Conservation (phyloP, 2,329 filamentous ascomycete species). For the Aureobasidium zeae region DNA sequence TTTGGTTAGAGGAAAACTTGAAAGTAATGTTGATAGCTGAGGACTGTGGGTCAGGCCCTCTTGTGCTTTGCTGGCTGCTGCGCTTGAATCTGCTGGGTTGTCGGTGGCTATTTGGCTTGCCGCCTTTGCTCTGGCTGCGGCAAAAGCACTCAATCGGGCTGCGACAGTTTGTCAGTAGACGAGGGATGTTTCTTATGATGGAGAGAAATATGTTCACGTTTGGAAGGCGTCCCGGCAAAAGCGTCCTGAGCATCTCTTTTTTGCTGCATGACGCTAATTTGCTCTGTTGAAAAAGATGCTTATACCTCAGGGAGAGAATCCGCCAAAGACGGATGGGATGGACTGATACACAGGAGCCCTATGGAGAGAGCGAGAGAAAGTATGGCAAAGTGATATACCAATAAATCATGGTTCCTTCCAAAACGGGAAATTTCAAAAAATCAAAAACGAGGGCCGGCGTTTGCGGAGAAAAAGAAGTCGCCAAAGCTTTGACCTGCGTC, state of each 20-base stretch:
- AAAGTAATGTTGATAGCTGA: constrained; percentile 2
- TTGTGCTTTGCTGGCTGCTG: not conserved
- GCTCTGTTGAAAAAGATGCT: not conserved
- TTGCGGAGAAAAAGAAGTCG: constrained; percentile 17
- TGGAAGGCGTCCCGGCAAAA: constrained; percentile 20
- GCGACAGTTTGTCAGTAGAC: not conserved
- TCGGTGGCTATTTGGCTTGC: constrained; percentile 5
- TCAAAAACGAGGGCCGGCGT: not conserved
- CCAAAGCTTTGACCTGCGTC: constrained; percentile 21
- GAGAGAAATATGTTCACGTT: not conserved
- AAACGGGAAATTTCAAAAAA: constrained; percentile 13
- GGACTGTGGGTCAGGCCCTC: not conserved
- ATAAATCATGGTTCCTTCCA: not conserved
- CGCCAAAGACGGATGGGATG: too few relatives aligned
- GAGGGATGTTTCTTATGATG: not conserved
- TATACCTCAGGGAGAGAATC: too few relatives aligned
- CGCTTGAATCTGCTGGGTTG: not conserved
- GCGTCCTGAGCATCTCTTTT: constrained; percentile 29
- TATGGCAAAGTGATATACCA: too few relatives aligned
- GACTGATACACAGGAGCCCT: too few relatives aligned
- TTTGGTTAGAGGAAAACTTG: constrained; percentile 16
- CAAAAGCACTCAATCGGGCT: constrained; percentile 28
- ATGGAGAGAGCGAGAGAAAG: too few relatives aligned
- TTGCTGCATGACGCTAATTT: constrained; percentile 23
- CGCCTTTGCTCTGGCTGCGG: constrained; percentile 20